A percentile compares a stretch with the other conserved stretches of the same genome.
phyloP scores from a whole-genome alignment of 1,284 basidiomycete species.

The Heimioporus punctisporus region DNA sequence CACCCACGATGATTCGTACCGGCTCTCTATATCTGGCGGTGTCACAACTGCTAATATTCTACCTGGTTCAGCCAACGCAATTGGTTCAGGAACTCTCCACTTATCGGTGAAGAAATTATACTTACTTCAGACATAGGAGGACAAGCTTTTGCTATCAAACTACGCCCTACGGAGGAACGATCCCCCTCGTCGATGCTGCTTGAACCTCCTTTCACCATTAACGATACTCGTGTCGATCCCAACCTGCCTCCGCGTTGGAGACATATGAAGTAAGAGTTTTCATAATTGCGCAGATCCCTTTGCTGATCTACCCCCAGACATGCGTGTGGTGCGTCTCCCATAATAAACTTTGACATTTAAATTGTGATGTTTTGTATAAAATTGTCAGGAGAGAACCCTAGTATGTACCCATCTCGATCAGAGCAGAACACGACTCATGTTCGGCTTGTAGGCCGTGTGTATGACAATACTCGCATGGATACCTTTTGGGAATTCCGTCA shows the following conservation, averaged over 20 bases:
- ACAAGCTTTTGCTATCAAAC: constrained; percentile 57
- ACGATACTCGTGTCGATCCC: constrained; percentile 34
- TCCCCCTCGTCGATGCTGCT: constrained; percentile 49
- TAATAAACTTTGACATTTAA: neutral
- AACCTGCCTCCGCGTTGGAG: constrained; percentile 44
- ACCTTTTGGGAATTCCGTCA: constrained; percentile 59
- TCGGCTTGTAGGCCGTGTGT: constrained; percentile 23
- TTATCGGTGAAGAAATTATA: neutral
- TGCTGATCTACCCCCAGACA: constrained; percentile 35
- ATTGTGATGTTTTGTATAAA: constrained; percentile 3
- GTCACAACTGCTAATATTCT: constrained; percentile 73
- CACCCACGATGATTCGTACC: constrained; percentile 35
- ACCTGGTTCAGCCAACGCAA: constrained; percentile 63
- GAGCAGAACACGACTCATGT: neutral
- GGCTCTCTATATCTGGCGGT: constrained; percentile 40
- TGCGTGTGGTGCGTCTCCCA: constrained; percentile 41
- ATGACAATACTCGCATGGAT: constrained; percentile 46
- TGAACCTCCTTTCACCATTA: constrained; percentile 47
- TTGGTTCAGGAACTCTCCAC: constrained; percentile 39
- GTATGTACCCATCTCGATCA: constrained; percentile 10
- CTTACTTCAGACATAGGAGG: constrained; percentile 38
- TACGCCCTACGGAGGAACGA: constrained; percentile 46
- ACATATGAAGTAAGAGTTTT: constrained; percentile 45
- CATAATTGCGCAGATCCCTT: neutral
- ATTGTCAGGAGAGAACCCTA: constrained; percentile 28